Evolutionary conservation across 2,329 filamentous ascomycete species (phyloP).

Genomic region (Alternaria incomplexa): DNA sequence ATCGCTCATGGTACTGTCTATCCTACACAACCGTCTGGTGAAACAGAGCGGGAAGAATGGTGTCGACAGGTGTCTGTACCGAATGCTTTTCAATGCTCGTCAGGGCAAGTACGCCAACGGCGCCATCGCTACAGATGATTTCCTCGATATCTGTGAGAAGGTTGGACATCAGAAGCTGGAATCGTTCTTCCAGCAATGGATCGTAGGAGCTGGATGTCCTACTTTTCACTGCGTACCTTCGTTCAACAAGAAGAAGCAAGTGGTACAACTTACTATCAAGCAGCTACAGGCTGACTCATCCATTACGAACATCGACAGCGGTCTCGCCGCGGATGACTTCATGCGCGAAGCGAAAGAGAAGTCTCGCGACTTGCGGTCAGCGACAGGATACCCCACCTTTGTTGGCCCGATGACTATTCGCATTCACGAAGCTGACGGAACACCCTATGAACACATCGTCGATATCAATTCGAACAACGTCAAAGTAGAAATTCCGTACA

Average conservation of each 20-base stretch:
- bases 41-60: slow-evolving; percentile 88
- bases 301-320: slow-evolving; percentile 31
- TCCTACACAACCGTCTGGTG: slow-evolving; percentile 86
- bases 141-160: slow-evolving; percentile 85
- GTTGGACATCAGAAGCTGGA: slow-evolving; percentile 86
- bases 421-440: slow-evolving; percentile 97
- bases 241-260: slow-evolving; percentile 97
- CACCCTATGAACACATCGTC: slow-evolving; percentile 96
- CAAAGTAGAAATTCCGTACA: slow-evolving; percentile 94
- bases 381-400: slow-evolving; percentile 77
- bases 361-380: slow-evolving; percentile 70
- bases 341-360: slow-evolving; percentile 85
- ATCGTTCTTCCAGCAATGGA: slow-evolving; percentile 92
- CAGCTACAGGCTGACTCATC: slow-evolving; percentile 60
- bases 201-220: slow-evolving; percentile 86
- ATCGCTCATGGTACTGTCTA: slow-evolving; percentile 88
- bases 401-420: slow-evolving; percentile 97
- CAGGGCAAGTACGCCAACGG: slow-evolving; percentile 76
- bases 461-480: slow-evolving; percentile 88
- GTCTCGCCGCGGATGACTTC: slow-evolving; percentile 75
- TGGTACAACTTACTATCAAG: slow-evolving; percentile 87
- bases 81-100: slow-evolving; percentile 84
- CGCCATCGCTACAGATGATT: slow-evolving; percentile 75
- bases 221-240: slow-evolving; percentile 83
- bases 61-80: slow-evolving; percentile 82